These are phyloP conservation scores for Senecio squalidus DNA, from an alignment of 140 eudicot genomes.

Conservation along the genomic window DNA sequence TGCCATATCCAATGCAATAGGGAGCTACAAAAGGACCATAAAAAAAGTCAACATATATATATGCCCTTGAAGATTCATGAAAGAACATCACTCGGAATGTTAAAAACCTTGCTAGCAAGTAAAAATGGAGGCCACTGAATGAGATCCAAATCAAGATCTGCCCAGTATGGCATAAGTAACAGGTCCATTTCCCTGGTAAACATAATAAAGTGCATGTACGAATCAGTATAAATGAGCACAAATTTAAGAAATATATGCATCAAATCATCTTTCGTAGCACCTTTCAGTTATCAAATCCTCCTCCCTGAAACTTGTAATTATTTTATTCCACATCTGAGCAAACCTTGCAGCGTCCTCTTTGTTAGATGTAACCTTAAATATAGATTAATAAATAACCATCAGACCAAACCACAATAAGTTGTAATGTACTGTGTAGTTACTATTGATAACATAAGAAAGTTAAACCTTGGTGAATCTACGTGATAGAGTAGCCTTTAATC, in stretches of 20 bases:
- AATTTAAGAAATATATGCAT: background rate
- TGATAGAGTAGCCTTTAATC: slow-evolving; percentile 73
- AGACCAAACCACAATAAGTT: background rate
- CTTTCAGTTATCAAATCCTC: slow-evolving; percentile 72
- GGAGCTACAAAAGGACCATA: slow-evolving; percentile 49
- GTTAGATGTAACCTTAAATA: slow-evolving; percentile 42
- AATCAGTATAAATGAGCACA: background rate
- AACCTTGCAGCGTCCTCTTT: slow-evolving; percentile 76
- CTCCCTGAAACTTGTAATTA: slow-evolving; percentile 73
- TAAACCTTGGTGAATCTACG: slow-evolving; percentile 56
- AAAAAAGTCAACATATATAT: slow-evolving; percentile 4
- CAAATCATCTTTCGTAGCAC: slow-evolving; percentile 27
- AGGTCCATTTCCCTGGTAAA: slow-evolving; percentile 64
- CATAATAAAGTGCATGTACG: slow-evolving; percentile 6
- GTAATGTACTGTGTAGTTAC: slow-evolving; percentile 7
- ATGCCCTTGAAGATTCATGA: slow-evolving; percentile 1
- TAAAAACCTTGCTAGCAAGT: slow-evolving; percentile 90
- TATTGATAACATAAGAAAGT: slow-evolving; percentile 3
- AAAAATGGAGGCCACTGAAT: slow-evolving; percentile 97
- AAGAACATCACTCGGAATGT: slow-evolving; percentile 7
- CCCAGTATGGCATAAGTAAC: slow-evolving; percentile 78
- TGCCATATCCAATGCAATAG: slow-evolving; percentile 95
- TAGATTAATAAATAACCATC: background rate
- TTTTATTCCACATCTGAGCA: slow-evolving; percentile 91
- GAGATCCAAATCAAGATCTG: slow-evolving; percentile 67